Conservation (phyloP, 2,329 filamentous ascomycete species). For the Boeremia exigua region DNA sequence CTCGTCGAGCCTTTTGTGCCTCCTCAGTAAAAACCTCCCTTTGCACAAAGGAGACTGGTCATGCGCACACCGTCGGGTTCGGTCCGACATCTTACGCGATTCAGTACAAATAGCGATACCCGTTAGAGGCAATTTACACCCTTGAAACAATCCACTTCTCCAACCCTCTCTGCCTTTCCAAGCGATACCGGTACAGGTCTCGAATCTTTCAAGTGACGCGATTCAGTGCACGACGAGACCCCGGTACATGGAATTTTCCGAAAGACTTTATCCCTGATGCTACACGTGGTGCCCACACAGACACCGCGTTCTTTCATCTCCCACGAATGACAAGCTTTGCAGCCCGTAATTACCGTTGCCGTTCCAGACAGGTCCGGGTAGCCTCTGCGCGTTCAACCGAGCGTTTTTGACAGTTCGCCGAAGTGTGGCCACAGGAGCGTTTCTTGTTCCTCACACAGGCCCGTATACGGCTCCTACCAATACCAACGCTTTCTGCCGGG, state of each 20-base stretch:
- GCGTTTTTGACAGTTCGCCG: conserved; percentile 7
- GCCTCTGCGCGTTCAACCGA: not conserved
- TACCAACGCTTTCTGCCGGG: not conserved
- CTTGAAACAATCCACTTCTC: conserved; percentile 6
- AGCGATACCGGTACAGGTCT: conserved; percentile 5
- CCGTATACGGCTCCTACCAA: conserved; percentile 24
- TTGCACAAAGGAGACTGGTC: conserved; percentile 5
- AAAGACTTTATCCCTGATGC: conserved; percentile 10
- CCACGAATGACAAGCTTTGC: conserved; percentile 12
- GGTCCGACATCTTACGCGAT: conserved; percentile 5
- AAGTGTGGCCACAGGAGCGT: conserved; percentile 5
- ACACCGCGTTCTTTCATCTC: conserved; percentile 5
- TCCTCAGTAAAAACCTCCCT: conserved; percentile 51
- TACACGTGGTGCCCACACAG: conserved; percentile 10
- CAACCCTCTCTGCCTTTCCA: not conserved
- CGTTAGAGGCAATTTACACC: conserved; percentile 17
- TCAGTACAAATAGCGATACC: conserved; percentile 20
- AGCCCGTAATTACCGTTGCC: not conserved
- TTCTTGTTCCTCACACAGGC: conserved; percentile 23
- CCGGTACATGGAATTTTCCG: conserved; percentile 1
- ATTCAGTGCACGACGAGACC: conserved; percentile 1
- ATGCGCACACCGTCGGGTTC: not conserved
- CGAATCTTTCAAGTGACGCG: conserved; percentile 1
- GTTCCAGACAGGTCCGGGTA: conserved; percentile 8
- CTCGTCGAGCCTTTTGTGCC: conserved; percentile 77